phyloP scores from a whole-genome alignment of 108 stramenopile genomes.

The Parietichytrium sp. region DNA sequence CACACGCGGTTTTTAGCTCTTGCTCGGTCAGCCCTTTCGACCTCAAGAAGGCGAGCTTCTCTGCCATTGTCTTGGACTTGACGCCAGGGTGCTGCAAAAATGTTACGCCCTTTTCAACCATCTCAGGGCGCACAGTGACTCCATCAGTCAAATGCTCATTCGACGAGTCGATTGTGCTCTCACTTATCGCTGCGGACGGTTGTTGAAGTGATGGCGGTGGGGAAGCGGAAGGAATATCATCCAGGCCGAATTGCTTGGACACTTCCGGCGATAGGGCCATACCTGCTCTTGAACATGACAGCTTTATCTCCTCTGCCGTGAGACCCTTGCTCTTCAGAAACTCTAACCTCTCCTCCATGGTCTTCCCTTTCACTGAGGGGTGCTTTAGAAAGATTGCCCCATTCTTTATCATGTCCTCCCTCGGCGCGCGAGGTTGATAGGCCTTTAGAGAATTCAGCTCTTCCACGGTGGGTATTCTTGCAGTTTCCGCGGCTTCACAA shows the following conservation, averaged over 20 bases:
- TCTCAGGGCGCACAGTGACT: background rate
- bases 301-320: background rate
- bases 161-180: too few relatives aligned
- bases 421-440: background rate
- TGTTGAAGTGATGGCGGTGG: too few relatives aligned
- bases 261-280: background rate
- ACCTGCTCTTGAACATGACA: background rate
- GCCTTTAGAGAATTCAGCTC: background rate
- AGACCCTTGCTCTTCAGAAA: slow-evolving; percentile 25
- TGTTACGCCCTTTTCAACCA: slow-evolving; percentile 17
- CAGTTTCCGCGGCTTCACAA: background rate
- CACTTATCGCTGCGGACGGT: too few relatives aligned
- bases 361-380: background rate
- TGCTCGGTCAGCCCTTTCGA: background rate
- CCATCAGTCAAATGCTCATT: too few relatives aligned
- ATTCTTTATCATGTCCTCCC: slow-evolving; percentile 31
- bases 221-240: too few relatives aligned
- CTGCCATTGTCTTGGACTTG: background rate
- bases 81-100: background rate
- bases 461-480: background rate
- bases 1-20: background rate
- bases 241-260: background rate
- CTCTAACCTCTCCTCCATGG: background rate
- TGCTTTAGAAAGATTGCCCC: slow-evolving; percentile 30
- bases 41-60: slow-evolving; percentile 5